phyloP scores from a whole-genome alignment of 2,329 filamentous ascomycete genomes.

The Fusarium redolens region DNA sequence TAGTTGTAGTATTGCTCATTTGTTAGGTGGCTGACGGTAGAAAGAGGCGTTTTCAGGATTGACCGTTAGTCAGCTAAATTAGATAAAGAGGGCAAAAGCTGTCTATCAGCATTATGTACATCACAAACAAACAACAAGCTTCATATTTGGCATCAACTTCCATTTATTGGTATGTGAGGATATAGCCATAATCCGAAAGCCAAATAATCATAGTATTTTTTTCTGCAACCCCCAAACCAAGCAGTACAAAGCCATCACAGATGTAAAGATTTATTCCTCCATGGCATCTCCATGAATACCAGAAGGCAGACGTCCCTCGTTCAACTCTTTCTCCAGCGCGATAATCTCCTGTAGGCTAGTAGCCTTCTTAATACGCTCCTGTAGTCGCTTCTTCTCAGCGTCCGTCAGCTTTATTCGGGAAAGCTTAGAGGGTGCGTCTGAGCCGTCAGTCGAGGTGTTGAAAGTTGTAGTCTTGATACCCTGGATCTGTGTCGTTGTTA shows the following conservation, averaged over 20 bases:
- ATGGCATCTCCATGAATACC: conserved; percentile 69
- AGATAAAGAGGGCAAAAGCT: background rate
- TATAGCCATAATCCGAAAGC: conserved; percentile 24
- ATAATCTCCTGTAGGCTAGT: conserved; percentile 92
- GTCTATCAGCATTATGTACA: background rate
- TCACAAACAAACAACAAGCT: background rate
- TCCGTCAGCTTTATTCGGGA: conserved; percentile 88
- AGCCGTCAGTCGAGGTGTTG: conserved; percentile 62
- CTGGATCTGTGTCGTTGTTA: conserved; percentile 70
- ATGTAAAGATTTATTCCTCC: conserved; percentile 63
- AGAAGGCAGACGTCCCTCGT: conserved; percentile 85
- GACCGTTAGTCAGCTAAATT: too few relatives aligned
- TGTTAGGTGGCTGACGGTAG: background rate
- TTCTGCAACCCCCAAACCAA: conserved; percentile 19
- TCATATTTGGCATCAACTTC: background rate
- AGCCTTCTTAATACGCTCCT: conserved; percentile 88
- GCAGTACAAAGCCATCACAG: conserved; percentile 8
- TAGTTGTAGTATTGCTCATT: conserved; percentile 47
- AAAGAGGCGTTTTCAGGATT: background rate
- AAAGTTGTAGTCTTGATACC: conserved; percentile 84
- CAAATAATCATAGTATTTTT: conserved; percentile 31
- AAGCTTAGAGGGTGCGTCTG: conserved; percentile 67
- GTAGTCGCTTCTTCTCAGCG: conserved; percentile 84
- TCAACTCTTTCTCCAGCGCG: conserved; percentile 88
- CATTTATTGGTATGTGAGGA: background rate